phyloP scores from a whole-genome alignment of 371 early-diverging fungal species.

The Choanephora cucurbitarum region DNA sequence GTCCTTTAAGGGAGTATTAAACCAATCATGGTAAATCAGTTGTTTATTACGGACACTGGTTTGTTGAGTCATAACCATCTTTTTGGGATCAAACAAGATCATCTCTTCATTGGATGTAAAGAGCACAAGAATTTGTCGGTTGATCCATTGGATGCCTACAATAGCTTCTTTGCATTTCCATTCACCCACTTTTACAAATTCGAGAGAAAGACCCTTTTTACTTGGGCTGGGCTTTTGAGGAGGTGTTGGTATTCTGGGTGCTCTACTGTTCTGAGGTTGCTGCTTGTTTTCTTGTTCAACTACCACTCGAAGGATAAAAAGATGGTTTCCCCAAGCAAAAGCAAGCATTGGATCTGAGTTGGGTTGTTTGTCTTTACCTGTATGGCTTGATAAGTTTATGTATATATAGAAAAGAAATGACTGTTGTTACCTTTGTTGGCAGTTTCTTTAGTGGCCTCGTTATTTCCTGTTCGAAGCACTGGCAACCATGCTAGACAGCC shows the following conservation, averaged over 20 bases:
- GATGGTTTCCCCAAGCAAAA: slow-evolving; percentile 65
- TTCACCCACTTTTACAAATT: slow-evolving; percentile 61
- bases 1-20: slow-evolving; percentile 45
- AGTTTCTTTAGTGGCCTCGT: slow-evolving; percentile 7
- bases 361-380: slow-evolving; percentile 16
- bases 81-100: slow-evolving; percentile 68
- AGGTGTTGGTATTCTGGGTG: slow-evolving; percentile 4
- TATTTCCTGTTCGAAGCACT: slow-evolving; percentile 42
- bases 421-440: too few species aligned
- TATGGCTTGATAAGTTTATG: background rate
- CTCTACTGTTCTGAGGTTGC: background rate
- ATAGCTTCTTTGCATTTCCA: slow-evolving; percentile 66
- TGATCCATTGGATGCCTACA: slow-evolving; percentile 79
- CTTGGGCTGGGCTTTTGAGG: slow-evolving; percentile 12
- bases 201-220: slow-evolving; percentile 40
- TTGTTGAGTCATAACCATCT: slow-evolving; percentile 64
- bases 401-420: slow-evolving; percentile 10
- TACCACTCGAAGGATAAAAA: slow-evolving; percentile 57
- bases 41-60: slow-evolving; percentile 57
- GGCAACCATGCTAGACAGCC: slow-evolving; percentile 70
- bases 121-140: slow-evolving; percentile 65
- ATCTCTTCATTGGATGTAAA: slow-evolving; percentile 71
- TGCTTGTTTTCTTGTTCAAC: slow-evolving; percentile 18
- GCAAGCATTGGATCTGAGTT: slow-evolving; percentile 60
- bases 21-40: slow-evolving; percentile 71